These are phyloP conservation scores for Thalassiosira pacifica DNA, from an alignment of 352 stramenopile species.

Conservation along the genomic window DNA sequence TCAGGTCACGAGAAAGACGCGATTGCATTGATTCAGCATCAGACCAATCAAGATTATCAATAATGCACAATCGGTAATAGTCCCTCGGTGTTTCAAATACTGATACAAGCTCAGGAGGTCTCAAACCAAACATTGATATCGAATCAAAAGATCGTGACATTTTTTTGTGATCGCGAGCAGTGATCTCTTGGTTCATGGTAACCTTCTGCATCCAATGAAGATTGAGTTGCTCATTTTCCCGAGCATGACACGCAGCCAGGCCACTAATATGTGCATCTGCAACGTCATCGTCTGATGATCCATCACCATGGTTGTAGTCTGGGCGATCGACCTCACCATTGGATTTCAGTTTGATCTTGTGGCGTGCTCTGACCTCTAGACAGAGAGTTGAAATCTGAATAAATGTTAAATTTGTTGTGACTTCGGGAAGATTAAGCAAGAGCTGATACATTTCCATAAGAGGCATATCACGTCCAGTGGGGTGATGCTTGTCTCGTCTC, in stretches of 20 bases:
- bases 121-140: slow-evolving; percentile 37
- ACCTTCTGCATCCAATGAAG: slow-evolving; percentile 17
- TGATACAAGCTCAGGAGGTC: slow-evolving; percentile 16
- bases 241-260: neutral
- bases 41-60: slow-evolving; percentile 21
- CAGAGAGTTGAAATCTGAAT: slow-evolving; percentile 16
- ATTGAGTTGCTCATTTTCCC: slow-evolving; percentile 4
- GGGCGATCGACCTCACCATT: slow-evolving; percentile 7
- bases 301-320: neutral
- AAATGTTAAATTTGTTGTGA: slow-evolving; percentile 50
- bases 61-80: slow-evolving; percentile 34
- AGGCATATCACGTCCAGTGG: slow-evolving; percentile 7
- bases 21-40: neutral
- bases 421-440: slow-evolving; percentile 28
- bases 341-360: slow-evolving; percentile 30
- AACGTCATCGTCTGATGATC: neutral
- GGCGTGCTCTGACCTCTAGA: slow-evolving; percentile 12
- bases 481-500: slow-evolving; percentile 21
- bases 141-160: slow-evolving; percentile 7
- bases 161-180: slow-evolving; percentile 2
- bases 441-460: slow-evolving; percentile 34
- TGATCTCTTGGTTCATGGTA: slow-evolving; percentile 15
- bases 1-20: neutral
- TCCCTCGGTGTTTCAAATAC: slow-evolving; percentile 12
- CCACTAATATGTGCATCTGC: slow-evolving; percentile 9